Evolutionary conservation across 352 stramenopile species (phyloP).

Genomic region (Globisporangium paroecandrum): DNA sequence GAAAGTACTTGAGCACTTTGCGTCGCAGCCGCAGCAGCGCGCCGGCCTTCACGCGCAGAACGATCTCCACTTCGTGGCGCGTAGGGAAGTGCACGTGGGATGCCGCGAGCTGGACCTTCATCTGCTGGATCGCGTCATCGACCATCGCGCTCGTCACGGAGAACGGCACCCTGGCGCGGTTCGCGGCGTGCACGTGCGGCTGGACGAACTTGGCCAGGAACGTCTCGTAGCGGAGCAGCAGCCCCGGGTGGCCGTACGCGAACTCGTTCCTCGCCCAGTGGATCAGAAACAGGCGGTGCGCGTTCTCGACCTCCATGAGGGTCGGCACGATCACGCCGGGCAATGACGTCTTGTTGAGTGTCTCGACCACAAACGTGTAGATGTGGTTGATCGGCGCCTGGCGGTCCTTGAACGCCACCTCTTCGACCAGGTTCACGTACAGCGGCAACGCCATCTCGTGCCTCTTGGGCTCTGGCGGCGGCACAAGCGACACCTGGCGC

Average conservation of each 20-base stretch:
- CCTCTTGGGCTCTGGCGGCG: not conserved
- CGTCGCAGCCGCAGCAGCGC: conserved; percentile 35
- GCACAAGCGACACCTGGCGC: not conserved
- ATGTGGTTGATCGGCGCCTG: conserved; percentile 34
- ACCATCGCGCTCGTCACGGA: conserved; percentile 14
- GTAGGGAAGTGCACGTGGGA: conserved; percentile 47
- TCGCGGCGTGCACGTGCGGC: conserved; percentile 22
- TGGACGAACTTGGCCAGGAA: conserved; percentile 49
- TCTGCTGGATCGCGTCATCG: conserved; percentile 26
- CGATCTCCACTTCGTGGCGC: conserved; percentile 28
- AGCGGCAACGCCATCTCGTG: conserved; percentile 28
- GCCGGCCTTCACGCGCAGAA: conserved; percentile 35
- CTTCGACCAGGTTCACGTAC: conserved; percentile 58
- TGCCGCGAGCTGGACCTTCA: conserved; percentile 49
- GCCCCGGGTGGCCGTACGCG: conserved; percentile 32
- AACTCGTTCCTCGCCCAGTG: conserved; percentile 36
- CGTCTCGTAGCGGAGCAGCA: conserved; percentile 56
- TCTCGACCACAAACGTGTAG: conserved; percentile 33
- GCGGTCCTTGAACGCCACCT: conserved; percentile 46
- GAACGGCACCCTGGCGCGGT: conserved; percentile 18
- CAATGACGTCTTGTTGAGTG: conserved; percentile 23
- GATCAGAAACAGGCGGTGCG: conserved; percentile 32
- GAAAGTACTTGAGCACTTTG: conserved; percentile 42
- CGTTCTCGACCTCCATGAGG: conserved; percentile 32
- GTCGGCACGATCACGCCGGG: conserved; percentile 42